Evolutionary conservation across 768 basidiomycete species (phyloP).

Genomic region (Agrocybe praecox): DNA sequence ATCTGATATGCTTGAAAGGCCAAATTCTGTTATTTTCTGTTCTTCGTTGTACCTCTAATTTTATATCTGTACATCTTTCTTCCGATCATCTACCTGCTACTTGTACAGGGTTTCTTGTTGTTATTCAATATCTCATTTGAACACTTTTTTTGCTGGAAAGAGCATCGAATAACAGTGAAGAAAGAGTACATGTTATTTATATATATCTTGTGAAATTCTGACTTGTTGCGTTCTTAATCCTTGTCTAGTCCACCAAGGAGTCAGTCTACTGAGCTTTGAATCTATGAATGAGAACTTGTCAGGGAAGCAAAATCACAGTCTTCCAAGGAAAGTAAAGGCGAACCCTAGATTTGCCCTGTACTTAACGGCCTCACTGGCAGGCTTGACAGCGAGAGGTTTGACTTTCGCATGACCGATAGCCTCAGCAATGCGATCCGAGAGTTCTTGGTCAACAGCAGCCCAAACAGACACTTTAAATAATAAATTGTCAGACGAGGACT

Average conservation of each 20-base stretch:
- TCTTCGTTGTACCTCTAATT: slow-evolving; percentile 78
- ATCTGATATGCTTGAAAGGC: slow-evolving; percentile 91
- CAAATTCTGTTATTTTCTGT: slow-evolving; percentile 92
- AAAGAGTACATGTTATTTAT: background rate
- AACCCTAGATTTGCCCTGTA: slow-evolving; percentile 49
- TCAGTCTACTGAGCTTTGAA: slow-evolving; percentile 9
- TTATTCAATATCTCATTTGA: background rate
- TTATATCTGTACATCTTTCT: slow-evolving; percentile 1
- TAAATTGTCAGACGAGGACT: background rate
- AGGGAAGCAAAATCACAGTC: slow-evolving; percentile 5
- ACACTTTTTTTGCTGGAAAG: background rate
- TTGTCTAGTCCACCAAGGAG: background rate
- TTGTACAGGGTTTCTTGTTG: background rate
- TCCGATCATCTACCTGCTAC: background rate
- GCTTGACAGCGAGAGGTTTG: slow-evolving; percentile 60
- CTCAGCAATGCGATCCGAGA: slow-evolving; percentile 79
- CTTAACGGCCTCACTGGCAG: slow-evolving; percentile 57
- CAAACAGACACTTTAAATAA: slow-evolving; percentile 76
- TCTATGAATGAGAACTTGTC: slow-evolving; percentile 7
- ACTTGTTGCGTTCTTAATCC: background rate
- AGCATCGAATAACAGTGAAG: background rate
- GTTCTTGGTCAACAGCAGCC: slow-evolving; percentile 73
- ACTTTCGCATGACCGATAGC: slow-evolving; percentile 64
- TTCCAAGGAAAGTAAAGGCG: slow-evolving; percentile 15
- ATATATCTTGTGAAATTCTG: background rate